Evolutionary conservation across 2,329 filamentous ascomycete genomes (phyloP).

Genomic region (Microcyclospora tardicrescens): DNA sequence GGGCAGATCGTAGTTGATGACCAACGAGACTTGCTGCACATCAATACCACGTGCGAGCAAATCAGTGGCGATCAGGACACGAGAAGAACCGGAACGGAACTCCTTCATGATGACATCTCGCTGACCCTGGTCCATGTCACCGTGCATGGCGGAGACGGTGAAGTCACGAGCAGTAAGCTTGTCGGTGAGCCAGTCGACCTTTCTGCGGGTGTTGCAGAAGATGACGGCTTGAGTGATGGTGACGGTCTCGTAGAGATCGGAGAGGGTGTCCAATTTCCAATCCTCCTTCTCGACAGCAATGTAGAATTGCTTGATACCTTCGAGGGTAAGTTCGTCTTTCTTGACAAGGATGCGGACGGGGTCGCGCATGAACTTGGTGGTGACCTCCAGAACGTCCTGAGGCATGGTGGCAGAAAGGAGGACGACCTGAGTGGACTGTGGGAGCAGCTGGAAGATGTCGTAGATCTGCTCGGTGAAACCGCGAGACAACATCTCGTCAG

Average conservation of each 20-base stretch:
- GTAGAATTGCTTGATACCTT: constrained; percentile 99
- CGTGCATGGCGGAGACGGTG: constrained; percentile 99
- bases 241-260: constrained; percentile 96
- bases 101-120: constrained; percentile 99
- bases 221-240: constrained; percentile 99
- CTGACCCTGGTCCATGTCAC: constrained; percentile 96
- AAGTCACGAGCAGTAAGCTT: constrained; percentile 97
- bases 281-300: constrained; percentile 99
- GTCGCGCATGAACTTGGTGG: constrained; percentile 99
- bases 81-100: constrained; percentile 86
- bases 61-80: constrained; percentile 97
- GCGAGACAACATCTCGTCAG: constrained; percentile 97
- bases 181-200: constrained; percentile 99
- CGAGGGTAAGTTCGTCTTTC: constrained; percentile 98
- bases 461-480: constrained; percentile 99
- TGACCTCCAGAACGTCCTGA: constrained; percentile 97
- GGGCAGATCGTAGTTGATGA: constrained; percentile 99
- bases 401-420: constrained; percentile 97
- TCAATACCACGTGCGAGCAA: constrained; percentile 98
- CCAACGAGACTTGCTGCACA: constrained; percentile 97
- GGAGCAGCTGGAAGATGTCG: constrained; percentile 98
- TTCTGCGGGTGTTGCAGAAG: constrained; percentile 99
- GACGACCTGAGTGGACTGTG: constrained; percentile 95
- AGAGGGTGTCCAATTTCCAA: constrained; percentile 99
- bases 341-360: constrained; percentile 98